phyloP scores from a whole-genome alignment of 1,284 basidiomycete species.

The Puccinia horiana region DNA sequence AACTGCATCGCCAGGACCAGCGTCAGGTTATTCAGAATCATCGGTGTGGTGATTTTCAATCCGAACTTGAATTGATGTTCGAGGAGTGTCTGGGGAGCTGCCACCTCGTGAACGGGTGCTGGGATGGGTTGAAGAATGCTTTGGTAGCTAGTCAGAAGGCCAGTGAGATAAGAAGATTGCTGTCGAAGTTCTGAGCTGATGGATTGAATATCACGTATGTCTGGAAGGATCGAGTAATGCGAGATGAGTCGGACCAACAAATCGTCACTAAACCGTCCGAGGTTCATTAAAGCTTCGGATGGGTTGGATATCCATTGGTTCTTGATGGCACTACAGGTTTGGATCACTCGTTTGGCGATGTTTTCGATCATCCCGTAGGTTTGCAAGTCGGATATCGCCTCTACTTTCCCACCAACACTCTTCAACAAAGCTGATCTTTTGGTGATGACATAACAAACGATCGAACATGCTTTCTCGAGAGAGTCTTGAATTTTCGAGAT shows the following conservation, averaged over 20 bases:
- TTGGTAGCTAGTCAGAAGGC: slow-evolving; percentile 42
- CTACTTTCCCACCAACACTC: neutral
- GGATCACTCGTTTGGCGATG: slow-evolving; percentile 32
- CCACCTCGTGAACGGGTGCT: neutral
- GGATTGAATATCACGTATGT: slow-evolving; percentile 28
- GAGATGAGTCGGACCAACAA: slow-evolving; percentile 31
- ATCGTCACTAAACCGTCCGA: slow-evolving; percentile 32
- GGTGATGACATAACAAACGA: slow-evolving; percentile 41
- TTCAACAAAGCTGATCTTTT: slow-evolving; percentile 30
- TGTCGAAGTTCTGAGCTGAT: slow-evolving; percentile 33
- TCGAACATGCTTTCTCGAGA: slow-evolving; percentile 29
- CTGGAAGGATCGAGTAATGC: slow-evolving; percentile 44
- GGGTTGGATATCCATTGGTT: slow-evolving; percentile 25
- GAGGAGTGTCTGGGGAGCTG: neutral
- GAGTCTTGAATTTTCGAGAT: slow-evolving; percentile 34
- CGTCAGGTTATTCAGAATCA: slow-evolving; percentile 43
- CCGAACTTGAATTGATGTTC: slow-evolving; percentile 39
- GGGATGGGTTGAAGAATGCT: slow-evolving; percentile 24
- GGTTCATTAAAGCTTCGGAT: slow-evolving; percentile 9
- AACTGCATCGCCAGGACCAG: slow-evolving; percentile 40
- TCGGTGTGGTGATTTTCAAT: slow-evolving; percentile 45
- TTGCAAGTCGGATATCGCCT: slow-evolving; percentile 28
- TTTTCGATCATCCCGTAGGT: slow-evolving; percentile 45
- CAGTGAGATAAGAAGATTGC: slow-evolving; percentile 41
- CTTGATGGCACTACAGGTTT: slow-evolving; percentile 25